Base-by-base conservation (phyloP, 1,284 basidiomycete species). In the Anthracocystis walkeri region DNA sequence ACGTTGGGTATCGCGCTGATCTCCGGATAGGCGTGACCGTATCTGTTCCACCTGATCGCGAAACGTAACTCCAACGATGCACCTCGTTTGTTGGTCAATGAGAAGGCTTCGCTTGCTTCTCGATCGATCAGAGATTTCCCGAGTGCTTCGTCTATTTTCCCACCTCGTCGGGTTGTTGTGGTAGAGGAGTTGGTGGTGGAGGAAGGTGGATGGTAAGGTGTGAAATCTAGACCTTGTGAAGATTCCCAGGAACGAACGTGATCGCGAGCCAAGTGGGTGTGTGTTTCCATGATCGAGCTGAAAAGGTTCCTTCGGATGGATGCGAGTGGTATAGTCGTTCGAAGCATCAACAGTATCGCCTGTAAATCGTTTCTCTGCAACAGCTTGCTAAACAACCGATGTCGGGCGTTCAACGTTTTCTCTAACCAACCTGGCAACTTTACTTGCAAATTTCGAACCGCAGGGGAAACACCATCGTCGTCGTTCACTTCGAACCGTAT, bases 331-430 rank as follows among this genome's bases (percentile, higher is more conserved):
- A 75, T 20, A 55, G 69, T 55, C 1, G 66, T 75, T 3, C 72
- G 66, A 5, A 75, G 45, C 65, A 68, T 75, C 20, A 75, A 31
- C 42, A 75, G 33, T 2, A 75, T 48, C 4, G 63, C 45, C 2
- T 66, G 72, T 6, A 75, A 56, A 49, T 75, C 72, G 40, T 65
- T 65, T 2, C 66, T 40, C 18, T 12, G 1, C 4, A 60, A 0
- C 3, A 69, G 35, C 18, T 42, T 48, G 2, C 12, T 10, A 12
- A 49, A 66, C 20, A 58, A 44, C 6, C 25, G 18, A 21, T 58
- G 42, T 1, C 16, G 49, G 1, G 12, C 8, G 18, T 69, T 38
- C 7, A 74, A 44, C 4, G 63, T 46, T 0, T 7, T 5, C 1
- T 7, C 18, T 2, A 75, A 31, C 72, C 72, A 75, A 1, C 44